Evolutionary conservation across 2,329 filamentous ascomycete species (phyloP), one percentile per base, ranked within the genome.

Genomic region (Saccharata proteae): DNA sequence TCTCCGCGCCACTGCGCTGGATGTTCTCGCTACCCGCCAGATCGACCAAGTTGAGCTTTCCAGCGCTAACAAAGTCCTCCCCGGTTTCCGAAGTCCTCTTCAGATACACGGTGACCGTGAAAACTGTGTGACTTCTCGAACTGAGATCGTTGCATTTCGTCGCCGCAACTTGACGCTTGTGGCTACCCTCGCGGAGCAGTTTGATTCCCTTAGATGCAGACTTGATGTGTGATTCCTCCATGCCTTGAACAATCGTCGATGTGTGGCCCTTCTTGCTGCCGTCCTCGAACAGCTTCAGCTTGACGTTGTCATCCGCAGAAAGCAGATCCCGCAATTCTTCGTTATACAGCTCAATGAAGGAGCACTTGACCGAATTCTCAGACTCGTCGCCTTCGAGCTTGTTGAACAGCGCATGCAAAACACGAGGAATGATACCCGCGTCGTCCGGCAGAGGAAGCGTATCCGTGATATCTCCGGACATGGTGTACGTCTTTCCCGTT

Each of bases 111-210:
- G 88, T 94, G 38, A 98, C 82, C 6, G 90, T 96, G 51, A 98
- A 98, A 14, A 98, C 80, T 0, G 90, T 98, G 51, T 98, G 92
- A 62, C 86, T 93, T 54, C 90, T 77, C 46, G 86, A 94, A 58
- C 86, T 94, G 34, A 96, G 73, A 47, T 98, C 90, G 54, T 98
- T 98, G 70, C 90, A 98, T 58, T 96, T 96, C n/a, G 90, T 98
- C 4, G 92, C 85, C 5, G 90, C 92, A n/a, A 98, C 90, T 57
- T 98, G 90, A 29, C 90, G 80, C 57, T 86, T 93, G 59, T 90
- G 69, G 55, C 85, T 94, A 39, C 90, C 92, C 40, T 79, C 71
- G 45, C 90, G 83, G 26, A 98, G 71, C 39, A 94, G 69, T 57
- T 82, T 80, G 56, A 98, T 86, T 38, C 90, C 90, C 30, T 85